Evolutionary conservation across 2,329 filamentous ascomycete genomes (phyloP).

Genomic region (Colletotrichum siamense): DNA sequence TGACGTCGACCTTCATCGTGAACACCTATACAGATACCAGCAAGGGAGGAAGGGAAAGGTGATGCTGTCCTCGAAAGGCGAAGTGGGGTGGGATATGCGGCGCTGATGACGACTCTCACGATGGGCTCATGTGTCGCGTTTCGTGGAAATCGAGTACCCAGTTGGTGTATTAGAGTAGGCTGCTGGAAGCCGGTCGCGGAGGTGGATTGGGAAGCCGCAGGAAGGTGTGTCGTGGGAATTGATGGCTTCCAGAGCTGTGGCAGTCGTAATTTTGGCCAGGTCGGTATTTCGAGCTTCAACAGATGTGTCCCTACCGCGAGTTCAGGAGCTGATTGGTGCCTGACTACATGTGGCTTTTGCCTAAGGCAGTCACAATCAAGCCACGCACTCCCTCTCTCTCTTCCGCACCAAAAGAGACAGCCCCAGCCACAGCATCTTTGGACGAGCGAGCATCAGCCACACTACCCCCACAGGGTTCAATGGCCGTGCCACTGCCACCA

Average conservation of each 20-base stretch:
- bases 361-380: background rate
- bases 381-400: background rate
- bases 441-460: background rate
- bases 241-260: constrained; percentile 25
- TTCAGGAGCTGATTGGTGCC: constrained; percentile 22
- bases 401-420: background rate
- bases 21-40: constrained; percentile 4
- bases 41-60: constrained; percentile 12
- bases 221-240: constrained; percentile 16
- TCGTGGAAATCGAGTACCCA: background rate
- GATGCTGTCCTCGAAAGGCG: constrained; percentile 16
- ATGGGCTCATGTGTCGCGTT: constrained; percentile 7
- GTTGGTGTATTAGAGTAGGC: background rate
- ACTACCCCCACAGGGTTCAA: background rate
- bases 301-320: constrained; percentile 25
- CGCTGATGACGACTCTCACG: constrained; percentile 1
- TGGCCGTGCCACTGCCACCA: background rate
- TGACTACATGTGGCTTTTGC: constrained; percentile 15
- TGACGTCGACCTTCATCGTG: constrained; percentile 24
- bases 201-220: background rate
- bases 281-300: constrained; percentile 24
- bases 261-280: constrained; percentile 22
- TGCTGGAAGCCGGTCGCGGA: constrained; percentile 22
- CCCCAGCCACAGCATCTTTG: background rate
- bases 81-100: constrained; percentile 17